These are phyloP conservation scores for Lithospermum erythrorhizon DNA, from an alignment of 257 asterid genomes.

Conservation along the genomic window DNA sequence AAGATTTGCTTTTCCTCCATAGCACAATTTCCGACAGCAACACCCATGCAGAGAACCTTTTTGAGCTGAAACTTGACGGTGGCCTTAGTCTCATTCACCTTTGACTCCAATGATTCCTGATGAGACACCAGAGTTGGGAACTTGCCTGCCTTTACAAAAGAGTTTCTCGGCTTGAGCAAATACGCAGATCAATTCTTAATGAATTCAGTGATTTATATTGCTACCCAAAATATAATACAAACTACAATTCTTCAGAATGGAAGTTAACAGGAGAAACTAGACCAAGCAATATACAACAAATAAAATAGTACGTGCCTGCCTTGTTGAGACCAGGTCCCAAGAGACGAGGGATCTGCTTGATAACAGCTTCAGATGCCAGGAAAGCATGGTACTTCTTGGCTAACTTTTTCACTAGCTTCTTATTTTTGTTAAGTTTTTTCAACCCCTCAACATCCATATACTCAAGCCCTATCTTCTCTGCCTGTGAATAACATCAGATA, in stretches of 20 bases:
- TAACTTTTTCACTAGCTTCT: not conserved
- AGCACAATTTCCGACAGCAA: conserved; percentile 15
- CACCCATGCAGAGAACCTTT: conserved; percentile 22
- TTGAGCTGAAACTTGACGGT: conserved; percentile 17
- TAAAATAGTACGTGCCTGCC: not conserved
- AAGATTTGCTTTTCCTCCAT: conserved; percentile 20
- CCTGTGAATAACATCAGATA: not conserved
- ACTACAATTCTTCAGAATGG: not conserved
- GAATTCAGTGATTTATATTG: not conserved
- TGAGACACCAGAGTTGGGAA: conserved; percentile 1
- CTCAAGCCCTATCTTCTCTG: not conserved
- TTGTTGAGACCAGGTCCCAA: not conserved
- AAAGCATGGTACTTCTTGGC: not conserved
- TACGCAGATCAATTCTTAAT: not conserved
- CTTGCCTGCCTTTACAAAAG: conserved; percentile 4
- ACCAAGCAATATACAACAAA: too few species aligned
- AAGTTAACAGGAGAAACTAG: too few species aligned
- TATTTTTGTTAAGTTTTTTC: not conserved
- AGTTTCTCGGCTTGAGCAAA: not conserved
- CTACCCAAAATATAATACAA: too few species aligned
- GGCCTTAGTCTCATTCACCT: conserved; percentile 16
- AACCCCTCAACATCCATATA: not conserved
- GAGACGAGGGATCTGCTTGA: not conserved
- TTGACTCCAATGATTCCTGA: conserved; percentile 16
- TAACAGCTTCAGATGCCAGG: not conserved